A percentile compares a stretch with the other conserved stretches of the same genome.
Conservation (phyloP, 73 alveolate genomes). For the Blepharisma japonicum region DNA sequence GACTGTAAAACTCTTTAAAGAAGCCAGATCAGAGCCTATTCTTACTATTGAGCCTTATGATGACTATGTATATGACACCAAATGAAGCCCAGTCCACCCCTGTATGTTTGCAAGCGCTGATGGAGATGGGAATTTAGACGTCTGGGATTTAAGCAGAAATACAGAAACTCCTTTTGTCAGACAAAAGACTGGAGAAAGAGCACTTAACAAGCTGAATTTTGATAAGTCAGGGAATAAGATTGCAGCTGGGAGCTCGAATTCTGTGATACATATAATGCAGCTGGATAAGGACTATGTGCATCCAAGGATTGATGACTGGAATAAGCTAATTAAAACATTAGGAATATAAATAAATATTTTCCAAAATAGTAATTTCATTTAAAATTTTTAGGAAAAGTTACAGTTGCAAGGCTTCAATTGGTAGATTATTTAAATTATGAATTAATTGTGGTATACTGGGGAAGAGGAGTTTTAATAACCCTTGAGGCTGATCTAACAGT, state of each 20-base stretch:
- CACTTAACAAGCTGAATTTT: background rate
- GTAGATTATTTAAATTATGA: no score
- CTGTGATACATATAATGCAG: background rate
- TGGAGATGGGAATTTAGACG: conserved; percentile 24
- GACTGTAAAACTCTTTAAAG: conserved; percentile 15
- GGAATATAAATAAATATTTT: background rate
- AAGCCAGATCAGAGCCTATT: background rate
- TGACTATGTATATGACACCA: conserved; percentile 24
- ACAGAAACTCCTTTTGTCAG: conserved; percentile 11
- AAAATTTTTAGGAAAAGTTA: conserved; percentile 74
- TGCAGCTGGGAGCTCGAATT: conserved; percentile 24
- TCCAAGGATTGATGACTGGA: conserved; percentile 20
- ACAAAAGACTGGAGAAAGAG: conserved; percentile 5
- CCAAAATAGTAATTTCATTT: conserved; percentile 58
- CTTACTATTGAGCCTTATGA: conserved; percentile 15
- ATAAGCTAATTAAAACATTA: background rate
- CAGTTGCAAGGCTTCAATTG: no score
- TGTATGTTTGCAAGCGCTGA: conserved; percentile 20
- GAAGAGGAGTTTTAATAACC: no score
- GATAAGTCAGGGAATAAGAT: conserved; percentile 5
- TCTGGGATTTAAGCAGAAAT: conserved; percentile 11
- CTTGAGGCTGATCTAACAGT: no score
- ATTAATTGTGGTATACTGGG: no score
- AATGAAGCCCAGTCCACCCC: conserved; percentile 16
- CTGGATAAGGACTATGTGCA: conserved; percentile 16